Evolutionary conservation across 495 filamentous ascomycete genomes (phyloP), one percentile per base, ranked within the genome.

Genomic region (Daldinia decipiens): DNA sequence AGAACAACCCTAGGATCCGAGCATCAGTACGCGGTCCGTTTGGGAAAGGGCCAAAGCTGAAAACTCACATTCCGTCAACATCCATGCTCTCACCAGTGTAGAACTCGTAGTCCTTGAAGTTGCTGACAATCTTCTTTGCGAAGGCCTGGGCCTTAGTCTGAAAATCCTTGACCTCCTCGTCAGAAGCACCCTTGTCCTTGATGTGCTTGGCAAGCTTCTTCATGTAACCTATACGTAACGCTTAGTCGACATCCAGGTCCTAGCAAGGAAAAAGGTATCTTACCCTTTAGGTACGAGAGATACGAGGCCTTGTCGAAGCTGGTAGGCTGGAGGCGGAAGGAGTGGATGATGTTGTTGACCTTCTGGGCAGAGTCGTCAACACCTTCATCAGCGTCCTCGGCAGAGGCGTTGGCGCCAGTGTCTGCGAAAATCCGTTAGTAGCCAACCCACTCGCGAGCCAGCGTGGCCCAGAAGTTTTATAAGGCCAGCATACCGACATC

Each of bases 31-130:
- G 11, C 5, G 53, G 15, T 26, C 5, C 38, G 24, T 50, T 74
- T 13, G 24, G 31, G 4, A 64, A 26, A 26, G 45, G 29, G 13
- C 27, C 0, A 40, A 27, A 40, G 1, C 1, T 26, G 12, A 31
- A 39, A 39, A 79, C 82, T 79, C 59, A 84, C 95, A 99, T 98
- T 82, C 91, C 94, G 73, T 97, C 92, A 67, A 89, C 88, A 77
- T 97, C 88, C 92, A 94, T 95, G 68, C 87, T 90, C 86, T 94
- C 88, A 79, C 95, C 95, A 74, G 92, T 91, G 80, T 94, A 92
- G 82, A 97, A 93, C 75, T 98, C 95, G 79, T 89, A 97, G 86
- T 99, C 91, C 83, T 95, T 92, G 87, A 97, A 97, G 82, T 90
- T 93, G 80, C 70, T 83, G 43, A 91, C 74, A 76, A 97, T 88